Evolutionary conservation across 441 rosid species (phyloP).

Genomic region (Populus hybrid): DNA sequence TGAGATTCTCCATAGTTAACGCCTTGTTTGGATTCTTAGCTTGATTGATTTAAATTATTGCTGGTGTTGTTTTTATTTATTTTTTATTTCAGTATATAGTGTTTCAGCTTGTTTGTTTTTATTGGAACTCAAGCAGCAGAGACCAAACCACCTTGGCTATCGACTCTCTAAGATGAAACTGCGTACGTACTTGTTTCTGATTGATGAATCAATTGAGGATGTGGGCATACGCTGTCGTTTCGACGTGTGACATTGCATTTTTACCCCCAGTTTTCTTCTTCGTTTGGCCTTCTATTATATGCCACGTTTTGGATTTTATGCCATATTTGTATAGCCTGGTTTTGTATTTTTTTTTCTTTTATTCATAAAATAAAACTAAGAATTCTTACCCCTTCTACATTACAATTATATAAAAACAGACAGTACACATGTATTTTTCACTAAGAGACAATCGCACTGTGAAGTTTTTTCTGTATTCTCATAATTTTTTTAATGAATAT

Average conservation of each 20-base stretch:
- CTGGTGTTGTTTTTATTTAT: not conserved
- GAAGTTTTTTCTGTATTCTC: too few relatives aligned
- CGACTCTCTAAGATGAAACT: not conserved
- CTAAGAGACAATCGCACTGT: too few relatives aligned
- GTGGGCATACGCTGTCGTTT: not conserved
- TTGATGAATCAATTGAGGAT: not conserved
- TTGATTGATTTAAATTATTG: not conserved
- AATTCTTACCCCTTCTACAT: too few relatives aligned
- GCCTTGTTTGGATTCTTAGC: not conserved
- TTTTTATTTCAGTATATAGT: not conserved
- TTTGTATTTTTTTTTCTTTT: too few relatives aligned
- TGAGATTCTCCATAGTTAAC: conserved; percentile 42
- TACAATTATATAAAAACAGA: too few relatives aligned
- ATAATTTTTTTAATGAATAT: too few relatives aligned
- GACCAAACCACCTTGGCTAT: not conserved
- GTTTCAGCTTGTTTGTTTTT: not conserved
- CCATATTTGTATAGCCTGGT: too few relatives aligned
- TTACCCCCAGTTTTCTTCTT: too few relatives aligned
- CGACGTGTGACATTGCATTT: not conserved
- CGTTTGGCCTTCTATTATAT: too few relatives aligned
- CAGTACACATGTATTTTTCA: too few relatives aligned
- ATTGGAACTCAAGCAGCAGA: not conserved
- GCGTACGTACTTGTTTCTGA: not conserved
- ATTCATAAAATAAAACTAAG: too few relatives aligned
- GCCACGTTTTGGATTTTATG: not conserved